Base-by-base conservation (phyloP, 306 rosid species). In the Lotus japonicus region DNA sequence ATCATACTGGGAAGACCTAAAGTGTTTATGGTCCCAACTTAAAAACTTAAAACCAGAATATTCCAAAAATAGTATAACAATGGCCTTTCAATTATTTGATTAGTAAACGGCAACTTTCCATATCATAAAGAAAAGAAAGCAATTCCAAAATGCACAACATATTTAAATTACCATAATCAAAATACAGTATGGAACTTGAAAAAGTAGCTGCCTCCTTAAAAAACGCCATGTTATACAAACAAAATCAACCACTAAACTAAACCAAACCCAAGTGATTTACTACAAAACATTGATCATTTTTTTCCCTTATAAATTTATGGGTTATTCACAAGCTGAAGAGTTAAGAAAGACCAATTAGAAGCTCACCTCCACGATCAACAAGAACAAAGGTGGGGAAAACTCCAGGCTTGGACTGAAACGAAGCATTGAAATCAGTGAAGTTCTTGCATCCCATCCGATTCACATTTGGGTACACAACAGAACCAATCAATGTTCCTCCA, bases 341-440 rank as follows among this genome's bases (percentile, higher is more conserved):
- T 51, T 15, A 28, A 36, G 50, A 50, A 68, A 38, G 38, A 63
- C 11, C 1, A 23, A 52, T 18, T 9, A 70, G 35, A 67, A 57
- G 12, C 74, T 71, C 43, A 87, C 98, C 97, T 86, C 98, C 98
- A 42, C 96, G 96, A 88, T 94, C 98, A 66, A 78, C 84, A 26
- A 94, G 95, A 65, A 90, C 73, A 72, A 94, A 88, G n/a, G 79
- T 85, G 51, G 98, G 98, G 3, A 81, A 76, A n/a, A 77, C 65
- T 35, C 98, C 96, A 4, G 95, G 82, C 81, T 58, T 90, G 11
- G 95, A 68, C 79, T 79, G 84, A 82, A 90, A 86, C 5, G 92
- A 70, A 60, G 67, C 57, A 84, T 75, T 77, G 36, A 69, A 55
- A 58, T 80, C 94, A 16, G 46, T 78, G 75, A 92, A 92, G 64